A percentile compares a stretch with the other conserved stretches of the same genome.
Conservation (phyloP, 495 filamentous ascomycete genomes). For the Lasiosphaeria hispida region DNA sequence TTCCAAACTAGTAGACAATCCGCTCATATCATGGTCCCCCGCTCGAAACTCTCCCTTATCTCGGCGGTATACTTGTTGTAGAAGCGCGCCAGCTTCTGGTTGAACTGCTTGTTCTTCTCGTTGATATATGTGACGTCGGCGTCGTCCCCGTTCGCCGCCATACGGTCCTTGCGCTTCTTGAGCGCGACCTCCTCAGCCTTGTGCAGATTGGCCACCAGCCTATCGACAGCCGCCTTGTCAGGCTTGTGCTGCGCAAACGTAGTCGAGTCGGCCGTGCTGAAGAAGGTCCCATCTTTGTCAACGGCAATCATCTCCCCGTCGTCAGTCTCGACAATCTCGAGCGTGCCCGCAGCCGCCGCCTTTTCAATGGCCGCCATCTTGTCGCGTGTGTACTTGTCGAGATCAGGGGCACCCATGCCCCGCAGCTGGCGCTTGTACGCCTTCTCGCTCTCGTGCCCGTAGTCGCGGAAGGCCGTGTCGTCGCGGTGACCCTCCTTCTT, state of each 20-base stretch:
- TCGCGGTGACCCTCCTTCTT: constrained; percentile 83
- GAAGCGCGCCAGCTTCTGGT: constrained; percentile 90
- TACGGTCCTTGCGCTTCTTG: constrained; percentile 78
- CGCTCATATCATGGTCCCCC: constrained; percentile 77
- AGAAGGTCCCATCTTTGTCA: constrained; percentile 86
- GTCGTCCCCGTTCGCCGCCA: constrained; percentile 69
- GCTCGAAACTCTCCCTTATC: constrained; percentile 96
- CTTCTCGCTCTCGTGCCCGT: constrained; percentile 79
- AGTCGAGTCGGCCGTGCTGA: constrained; percentile 77
- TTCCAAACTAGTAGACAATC: not conserved
- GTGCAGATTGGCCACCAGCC: constrained; percentile 77
- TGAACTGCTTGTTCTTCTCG: constrained; percentile 99
- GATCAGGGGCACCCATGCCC: constrained; percentile 61
- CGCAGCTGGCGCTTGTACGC: constrained; percentile 89
- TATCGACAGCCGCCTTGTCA: constrained; percentile 84
- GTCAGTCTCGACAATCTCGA: constrained; percentile 90
- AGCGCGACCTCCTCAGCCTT: constrained; percentile 85
- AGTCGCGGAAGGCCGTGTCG: constrained; percentile 88
- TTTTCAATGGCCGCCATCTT: constrained; percentile 82
- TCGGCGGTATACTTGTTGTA: constrained; percentile 99
- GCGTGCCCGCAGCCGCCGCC: constrained; percentile 72
- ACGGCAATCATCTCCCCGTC: constrained; percentile 93
- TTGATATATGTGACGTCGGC: constrained; percentile 98
- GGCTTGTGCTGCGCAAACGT: constrained; percentile 84
- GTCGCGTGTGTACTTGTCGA: constrained; percentile 78